Evolutionary conservation across 2,329 filamentous ascomycete genomes (phyloP).

Genomic region (Dothiorella sarmentorum): DNA sequence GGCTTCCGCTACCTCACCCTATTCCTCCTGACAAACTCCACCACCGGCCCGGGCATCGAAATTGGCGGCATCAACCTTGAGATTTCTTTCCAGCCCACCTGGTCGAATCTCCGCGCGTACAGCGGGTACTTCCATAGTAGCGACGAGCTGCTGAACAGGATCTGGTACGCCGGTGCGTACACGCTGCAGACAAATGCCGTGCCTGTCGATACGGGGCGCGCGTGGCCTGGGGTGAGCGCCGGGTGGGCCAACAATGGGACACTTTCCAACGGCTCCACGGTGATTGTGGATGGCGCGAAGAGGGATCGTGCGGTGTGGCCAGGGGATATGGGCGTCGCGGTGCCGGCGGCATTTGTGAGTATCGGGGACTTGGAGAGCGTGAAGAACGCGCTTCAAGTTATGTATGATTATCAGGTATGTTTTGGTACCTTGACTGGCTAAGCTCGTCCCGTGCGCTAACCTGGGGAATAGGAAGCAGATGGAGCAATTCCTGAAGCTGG

Average conservation of each 20-base stretch:
- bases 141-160: constrained; percentile 36
- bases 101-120: constrained; percentile 42
- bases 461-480: background rate
- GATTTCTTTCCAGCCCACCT: constrained; percentile 49
- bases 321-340: constrained; percentile 51
- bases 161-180: constrained; percentile 53
- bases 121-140: constrained; percentile 37
- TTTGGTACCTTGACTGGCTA: constrained; percentile 44
- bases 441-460: no score
- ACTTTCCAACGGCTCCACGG: constrained; percentile 36
- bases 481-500: constrained; percentile 38
- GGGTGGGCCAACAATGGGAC: constrained; percentile 38
- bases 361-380: constrained; percentile 46
- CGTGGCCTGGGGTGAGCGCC: constrained; percentile 28
- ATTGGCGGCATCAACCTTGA: constrained; percentile 42
- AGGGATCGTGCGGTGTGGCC: constrained; percentile 44
- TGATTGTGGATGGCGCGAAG: constrained; percentile 41
- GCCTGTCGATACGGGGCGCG: background rate
- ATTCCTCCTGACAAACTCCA: constrained; percentile 39
- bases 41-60: constrained; percentile 30
- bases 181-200: constrained; percentile 50
- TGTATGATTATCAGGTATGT: constrained; percentile 34
- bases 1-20: constrained; percentile 54
- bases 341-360: constrained; percentile 35
- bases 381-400: constrained; percentile 37